Evolutionary conservation across 2,329 filamentous ascomycete species (phyloP), one percentile per base, ranked within the genome.

Genomic region (Xylariales sp.): DNA sequence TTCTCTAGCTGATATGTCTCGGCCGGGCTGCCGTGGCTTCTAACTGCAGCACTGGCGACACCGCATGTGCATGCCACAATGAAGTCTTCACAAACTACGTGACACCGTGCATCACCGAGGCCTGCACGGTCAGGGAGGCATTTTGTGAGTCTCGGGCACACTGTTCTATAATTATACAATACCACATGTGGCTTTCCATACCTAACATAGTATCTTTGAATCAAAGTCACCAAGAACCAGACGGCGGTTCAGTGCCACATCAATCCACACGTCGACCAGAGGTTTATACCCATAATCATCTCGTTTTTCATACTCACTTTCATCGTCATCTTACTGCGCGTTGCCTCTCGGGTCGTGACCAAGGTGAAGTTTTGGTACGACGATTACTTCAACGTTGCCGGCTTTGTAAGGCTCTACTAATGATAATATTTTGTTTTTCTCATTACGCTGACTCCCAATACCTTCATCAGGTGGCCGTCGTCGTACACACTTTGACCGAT

Each of bases 331-430:
- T 32, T 48, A 30, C 46, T 67, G 23, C 64, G 64, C 7, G 16
- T 58, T 41, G 53, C 48, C 23, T 34, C 64, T 6, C 32, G 64
- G n/a, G 14, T 59, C 4, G 46, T 63, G 39, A 58, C 46, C 7
- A 34, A 67, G 48, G 64, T 43, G 5, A 50, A 58, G 39, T 63
- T 67, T 23, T 62, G 64, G 64, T 67, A 59, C 12, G 64, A 67
- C n/a, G 64, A 67, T 54, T 67, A 67, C 39, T 63, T 41, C 30
- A 67, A 67, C 53, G 14, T 63, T 43, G 53, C 39, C 3, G 64
- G 59, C 48, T 63, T 67, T 32, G 64, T 67, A 67, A 63, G 64
- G 30, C 14, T 5, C 23, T 12, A 16, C 5, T 58, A 28, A n/a
- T 12, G 0, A 18, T 41, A n/a, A 1, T 12, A 10, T 32, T 18